These are phyloP conservation scores for Cercophora samala DNA, from an alignment of 495 filamentous ascomycete species.

Conservation along the genomic window DNA sequence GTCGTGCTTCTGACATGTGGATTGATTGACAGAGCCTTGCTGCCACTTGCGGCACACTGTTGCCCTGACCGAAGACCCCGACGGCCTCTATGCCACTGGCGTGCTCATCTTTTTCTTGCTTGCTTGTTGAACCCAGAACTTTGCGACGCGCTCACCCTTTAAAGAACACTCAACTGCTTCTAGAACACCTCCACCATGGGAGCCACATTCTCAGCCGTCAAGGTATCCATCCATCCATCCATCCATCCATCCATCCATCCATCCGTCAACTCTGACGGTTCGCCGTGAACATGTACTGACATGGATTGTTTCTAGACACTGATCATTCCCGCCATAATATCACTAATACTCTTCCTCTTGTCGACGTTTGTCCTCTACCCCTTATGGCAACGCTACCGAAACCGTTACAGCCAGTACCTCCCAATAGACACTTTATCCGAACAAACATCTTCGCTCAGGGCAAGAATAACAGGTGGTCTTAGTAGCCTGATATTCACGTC, in stretches of 20 bases:
- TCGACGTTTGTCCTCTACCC: constrained; percentile 69
- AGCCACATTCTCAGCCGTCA: constrained; percentile 42
- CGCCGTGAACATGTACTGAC: not conserved
- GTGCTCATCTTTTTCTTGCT: not conserved
- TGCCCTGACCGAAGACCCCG: not conserved
- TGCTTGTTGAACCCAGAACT: not conserved
- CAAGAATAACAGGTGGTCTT: constrained; percentile 56
- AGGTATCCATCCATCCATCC: constrained; percentile 44
- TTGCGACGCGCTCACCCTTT: not conserved
- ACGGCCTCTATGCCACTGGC: not conserved
- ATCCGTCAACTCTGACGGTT: not conserved
- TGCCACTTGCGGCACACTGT: not conserved
- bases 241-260: too few relatives aligned
- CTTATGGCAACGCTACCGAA: constrained; percentile 69
- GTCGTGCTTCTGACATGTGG: constrained; percentile 4
- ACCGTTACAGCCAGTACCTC: constrained; percentile 69
- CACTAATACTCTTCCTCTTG: constrained; percentile 69
- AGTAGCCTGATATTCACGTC: constrained; percentile 55
- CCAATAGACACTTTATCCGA: constrained; percentile 61
- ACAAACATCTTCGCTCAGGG: constrained; percentile 59
- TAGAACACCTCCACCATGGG: constrained; percentile 28
- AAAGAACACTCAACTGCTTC: not conserved
- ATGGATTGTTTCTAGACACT: constrained; percentile 56
- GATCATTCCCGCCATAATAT: constrained; percentile 72
- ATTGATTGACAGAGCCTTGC: constrained; percentile 1